Base-by-base conservation (phyloP, 441 rosid genomes). In the Adansonia grandidieri region DNA sequence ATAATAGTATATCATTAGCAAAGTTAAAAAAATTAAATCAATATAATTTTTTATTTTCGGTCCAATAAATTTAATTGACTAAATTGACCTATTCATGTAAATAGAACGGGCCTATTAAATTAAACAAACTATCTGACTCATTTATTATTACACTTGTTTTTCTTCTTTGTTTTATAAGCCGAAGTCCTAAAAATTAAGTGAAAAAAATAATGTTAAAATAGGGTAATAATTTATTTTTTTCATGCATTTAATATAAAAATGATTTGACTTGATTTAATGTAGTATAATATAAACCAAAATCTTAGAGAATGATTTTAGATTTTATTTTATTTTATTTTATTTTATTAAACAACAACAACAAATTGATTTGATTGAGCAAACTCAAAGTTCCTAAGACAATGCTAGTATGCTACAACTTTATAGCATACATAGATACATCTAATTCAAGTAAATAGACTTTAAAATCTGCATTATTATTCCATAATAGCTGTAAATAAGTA, bases 401-500 rank as follows among this genome's bases (percentile, higher is more conserved):
- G 28, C 28, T 24, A 24, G 28, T 24, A 24, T 22, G 15, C 40
- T 13, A 62, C 44, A 1, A 62, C 7, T 28, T 13, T 13, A 62
- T 24, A 24, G 28, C 28, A 24, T 24, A 24, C 28, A 24, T 24
- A 24, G 28, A 24, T 24, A 24, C 28, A 0, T 24, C 28, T 24
- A 24, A 24, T 24, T 24, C 28, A 24, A 24, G 28, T 24, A 24
- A 24, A 24, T 24, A 24, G 28, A 24, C 28, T 24, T 24, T 24
- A 24, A 24, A 24, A 24, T 24, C 28, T 24, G 28, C 28, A 24
- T 24, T 24, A 24, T 24, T 65, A 42, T 66, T 17, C 6, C 7
- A n/a, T 42, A 17, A 66, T 28, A 66, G 71, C 71, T 66, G 71
- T 66, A n/a, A 66, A 44, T 22, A 48, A 42, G 50, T n/a, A 24